A percentile compares a stretch with the other conserved stretches of the same genome.
Conservation (phyloP, 1,284 basidiomycete genomes). For the Tilletiaria anomala region DNA sequence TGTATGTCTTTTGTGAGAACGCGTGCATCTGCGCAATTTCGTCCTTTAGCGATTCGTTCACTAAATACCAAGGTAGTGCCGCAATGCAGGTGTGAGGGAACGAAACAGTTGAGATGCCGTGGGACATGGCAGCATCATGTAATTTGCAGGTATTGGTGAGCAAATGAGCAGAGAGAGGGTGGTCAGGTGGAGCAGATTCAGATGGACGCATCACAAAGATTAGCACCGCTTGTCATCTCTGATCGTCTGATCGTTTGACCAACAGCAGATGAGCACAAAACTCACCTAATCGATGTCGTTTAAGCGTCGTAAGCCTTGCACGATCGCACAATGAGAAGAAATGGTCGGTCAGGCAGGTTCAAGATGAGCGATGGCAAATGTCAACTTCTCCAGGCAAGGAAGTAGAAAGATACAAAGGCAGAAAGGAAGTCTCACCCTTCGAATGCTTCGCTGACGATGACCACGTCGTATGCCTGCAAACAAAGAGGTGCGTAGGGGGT, state of each 20-base stretch:
- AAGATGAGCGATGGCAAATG: not conserved
- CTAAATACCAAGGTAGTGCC: constrained; percentile 14
- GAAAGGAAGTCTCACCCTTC: constrained; percentile 10
- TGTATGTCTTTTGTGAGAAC: constrained; percentile 41
- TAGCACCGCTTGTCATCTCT: not conserved
- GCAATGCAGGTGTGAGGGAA: not conserved
- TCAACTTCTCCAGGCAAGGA: too few relatives aligned
- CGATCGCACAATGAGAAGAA: not conserved
- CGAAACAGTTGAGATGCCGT: not conserved
- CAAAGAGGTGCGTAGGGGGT: too few relatives aligned
- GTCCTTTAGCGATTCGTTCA: constrained; percentile 41
- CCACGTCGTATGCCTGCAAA: constrained; percentile 38
- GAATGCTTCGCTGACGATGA: constrained; percentile 34
- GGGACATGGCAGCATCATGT: too few relatives aligned
- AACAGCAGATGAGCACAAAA: not conserved
- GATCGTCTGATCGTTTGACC: not conserved
- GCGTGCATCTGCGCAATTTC: constrained; percentile 43
- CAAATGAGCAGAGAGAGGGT: too few relatives aligned
- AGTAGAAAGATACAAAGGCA: not conserved
- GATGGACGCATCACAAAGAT: not conserved
- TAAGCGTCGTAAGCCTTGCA: constrained; percentile 23
- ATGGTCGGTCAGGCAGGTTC: not conserved
- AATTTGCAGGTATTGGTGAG: too few relatives aligned
- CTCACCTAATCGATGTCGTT: constrained; percentile 30
- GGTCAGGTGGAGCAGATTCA: not conserved